phyloP scores from a whole-genome alignment of 2,329 filamentous ascomycete genomes.

The Coniochaeta sp. region DNA sequence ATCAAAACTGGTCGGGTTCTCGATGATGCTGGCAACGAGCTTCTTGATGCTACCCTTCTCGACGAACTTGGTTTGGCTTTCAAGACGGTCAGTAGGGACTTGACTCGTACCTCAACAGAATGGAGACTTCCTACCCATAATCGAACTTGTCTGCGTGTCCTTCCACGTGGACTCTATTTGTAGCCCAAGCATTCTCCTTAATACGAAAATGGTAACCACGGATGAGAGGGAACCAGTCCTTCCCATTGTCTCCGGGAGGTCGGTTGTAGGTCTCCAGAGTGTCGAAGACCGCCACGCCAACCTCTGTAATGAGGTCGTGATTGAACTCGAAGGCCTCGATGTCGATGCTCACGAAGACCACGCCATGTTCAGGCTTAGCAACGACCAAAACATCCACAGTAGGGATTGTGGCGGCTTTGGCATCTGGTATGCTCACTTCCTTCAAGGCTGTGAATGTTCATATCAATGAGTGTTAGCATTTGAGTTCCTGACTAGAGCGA shows the following conservation, averaged over 20 bases:
- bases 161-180: conserved; percentile 60
- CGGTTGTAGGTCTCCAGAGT: conserved; percentile 46
- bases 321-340: conserved; percentile 71
- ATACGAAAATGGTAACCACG: conserved; percentile 70
- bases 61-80: conserved; percentile 11
- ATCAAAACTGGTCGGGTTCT: conserved; percentile 6
- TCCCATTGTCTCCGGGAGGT: conserved; percentile 52
- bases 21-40: conserved; percentile 10
- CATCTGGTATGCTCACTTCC: neutral
- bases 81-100: neutral
- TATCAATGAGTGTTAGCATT: neutral
- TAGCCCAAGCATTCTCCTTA: conserved; percentile 55
- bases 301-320: conserved; percentile 65
- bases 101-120: neutral
- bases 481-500: neutral
- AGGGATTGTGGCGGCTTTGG: neutral
- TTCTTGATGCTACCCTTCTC: neutral
- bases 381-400: conserved; percentile 4
- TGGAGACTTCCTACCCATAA: conserved; percentile 52
- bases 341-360: conserved; percentile 73
- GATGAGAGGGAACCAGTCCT: conserved; percentile 61
- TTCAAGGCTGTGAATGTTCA: conserved; percentile 6
- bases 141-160: conserved; percentile 69
- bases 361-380: conserved; percentile 36
- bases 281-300: conserved; percentile 78